Base-by-base conservation (phyloP, 495 filamentous ascomycete genomes). In the Beverwykella pulmonaria region DNA sequence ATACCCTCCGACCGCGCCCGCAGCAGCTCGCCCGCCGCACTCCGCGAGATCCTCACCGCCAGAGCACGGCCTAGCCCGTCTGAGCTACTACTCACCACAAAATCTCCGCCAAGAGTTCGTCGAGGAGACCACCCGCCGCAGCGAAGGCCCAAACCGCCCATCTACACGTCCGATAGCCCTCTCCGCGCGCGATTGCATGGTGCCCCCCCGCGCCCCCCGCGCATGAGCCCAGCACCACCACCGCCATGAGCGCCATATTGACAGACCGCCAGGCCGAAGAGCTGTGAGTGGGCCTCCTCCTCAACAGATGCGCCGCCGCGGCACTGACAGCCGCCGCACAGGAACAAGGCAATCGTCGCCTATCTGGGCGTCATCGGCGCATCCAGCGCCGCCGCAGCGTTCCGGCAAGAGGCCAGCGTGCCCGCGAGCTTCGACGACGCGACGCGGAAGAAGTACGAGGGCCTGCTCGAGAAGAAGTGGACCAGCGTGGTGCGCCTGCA, bases 401-500 rank as follows among this genome's bases (percentile, higher is more conserved):
- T 97, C 23, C 81, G 87, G 52, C 77, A 83, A 67, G 88, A 91
- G 76, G 75, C 90, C 2, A 81, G 80, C 36, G 79, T 93, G 6
- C 84, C 86, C 20, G 83, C 89, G 57, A 83, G 78, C 47, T 93
- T 94, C 71, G 90, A 96, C 74, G 83, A 88, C 32, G 79, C 82
- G 3, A 92, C 89, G 9, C 79, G 85, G 34, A 94, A 94, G 79
- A 95, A 92, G 77, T 97, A 96, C 78, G 91, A 93, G 72, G 88
- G 89, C 6, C 75, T 97, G 20, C 75, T 97, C 74, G 93, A 96
- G 81, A 95, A 93, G 80, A 97, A 97, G 80, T 97, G 93, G 92
- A 97, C 93, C 20, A 92, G 89, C 70, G 88, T 93, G 2, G 90
- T 95, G 63, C 83, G 92, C 54, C 77, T 97, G 75, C 92, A 97